Percentiles rank a stretch among this genome's conserved stretches.
Evolutionary conservation across 805 yeast genomes (phyloP).

Genomic region (Candida sonorensis): DNA sequence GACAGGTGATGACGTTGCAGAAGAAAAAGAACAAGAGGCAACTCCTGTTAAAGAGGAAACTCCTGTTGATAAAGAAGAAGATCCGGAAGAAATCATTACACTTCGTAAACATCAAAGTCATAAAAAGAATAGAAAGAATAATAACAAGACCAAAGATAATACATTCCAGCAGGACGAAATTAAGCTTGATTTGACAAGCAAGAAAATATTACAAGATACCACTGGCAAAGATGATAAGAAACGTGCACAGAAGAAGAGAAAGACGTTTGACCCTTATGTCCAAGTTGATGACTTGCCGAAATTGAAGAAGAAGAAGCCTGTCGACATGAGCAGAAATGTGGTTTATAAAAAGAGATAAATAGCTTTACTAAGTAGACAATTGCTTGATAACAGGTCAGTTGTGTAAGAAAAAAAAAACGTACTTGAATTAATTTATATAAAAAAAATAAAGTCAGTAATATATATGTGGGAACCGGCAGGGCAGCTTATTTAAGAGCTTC

Average conservation of each 20-base stretch:
- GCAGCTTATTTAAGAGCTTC: constrained; percentile 32
- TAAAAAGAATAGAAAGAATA: constrained; percentile 8
- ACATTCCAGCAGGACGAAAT: constrained; percentile 18
- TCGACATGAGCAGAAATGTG: constrained; percentile 21
- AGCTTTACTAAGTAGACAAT: too few species aligned
- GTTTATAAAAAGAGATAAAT: constrained; percentile 20
- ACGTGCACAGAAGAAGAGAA: constrained; percentile 19
- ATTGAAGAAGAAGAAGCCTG: constrained; percentile 21
- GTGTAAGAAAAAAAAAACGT: too few species aligned
- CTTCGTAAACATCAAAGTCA: constrained; percentile 23
- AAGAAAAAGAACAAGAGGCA: constrained; percentile 11
- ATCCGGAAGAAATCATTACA: constrained; percentile 26
- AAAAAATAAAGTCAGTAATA: too few species aligned
- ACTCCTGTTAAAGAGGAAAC: constrained; percentile 15
- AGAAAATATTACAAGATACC: constrained; percentile 15
- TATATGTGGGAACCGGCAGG: too few species aligned
- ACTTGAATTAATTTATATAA: too few species aligned
- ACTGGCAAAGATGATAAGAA: constrained; percentile 12
- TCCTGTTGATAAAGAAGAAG: constrained; percentile 6
- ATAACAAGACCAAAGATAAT: constrained; percentile 12
- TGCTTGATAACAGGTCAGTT: too few species aligned
- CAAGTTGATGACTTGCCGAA: constrained; percentile 20
- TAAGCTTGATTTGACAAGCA: constrained; percentile 21
- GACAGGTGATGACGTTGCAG: constrained; percentile 6
- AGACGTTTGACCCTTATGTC: constrained; percentile 55